These are phyloP conservation scores for Coniosporium apollinis DNA, from an alignment of 495 filamentous ascomycete species.

Conservation along the genomic window DNA sequence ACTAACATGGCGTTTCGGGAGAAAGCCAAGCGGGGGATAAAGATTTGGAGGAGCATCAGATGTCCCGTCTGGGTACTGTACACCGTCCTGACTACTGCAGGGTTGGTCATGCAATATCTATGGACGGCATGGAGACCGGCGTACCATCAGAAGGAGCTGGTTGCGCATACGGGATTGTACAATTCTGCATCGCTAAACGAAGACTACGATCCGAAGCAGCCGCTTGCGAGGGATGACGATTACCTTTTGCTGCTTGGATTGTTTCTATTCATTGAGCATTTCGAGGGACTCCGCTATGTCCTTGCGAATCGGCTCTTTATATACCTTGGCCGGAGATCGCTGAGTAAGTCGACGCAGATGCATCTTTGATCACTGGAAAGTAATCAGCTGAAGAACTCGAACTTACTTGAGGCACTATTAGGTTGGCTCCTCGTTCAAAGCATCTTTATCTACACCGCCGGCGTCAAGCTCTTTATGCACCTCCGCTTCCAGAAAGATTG, in stretches of 20 bases:
- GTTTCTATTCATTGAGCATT: constrained; percentile 19
- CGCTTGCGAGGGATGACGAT: constrained; percentile 21
- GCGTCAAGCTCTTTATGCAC: constrained; percentile 16
- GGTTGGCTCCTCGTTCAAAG: constrained; percentile 17
- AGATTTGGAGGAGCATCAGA: neutral
- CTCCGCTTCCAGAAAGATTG: constrained; percentile 5
- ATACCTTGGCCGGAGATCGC: constrained; percentile 17
- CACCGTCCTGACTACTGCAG: constrained; percentile 12
- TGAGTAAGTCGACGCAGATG: constrained; percentile 17
- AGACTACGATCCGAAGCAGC: constrained; percentile 9
- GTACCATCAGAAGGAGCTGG: constrained; percentile 14
- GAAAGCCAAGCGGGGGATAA: constrained; percentile 2
- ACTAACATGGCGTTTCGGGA: constrained; percentile 20
- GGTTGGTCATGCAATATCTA: constrained; percentile 20
- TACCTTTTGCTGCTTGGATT: constrained; percentile 22
- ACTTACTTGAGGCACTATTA: constrained; percentile 2
- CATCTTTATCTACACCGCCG: constrained; percentile 20
- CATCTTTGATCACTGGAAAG: too few species aligned
- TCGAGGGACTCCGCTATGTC: constrained; percentile 14
- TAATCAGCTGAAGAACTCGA: neutral
- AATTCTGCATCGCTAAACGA: constrained; percentile 13
- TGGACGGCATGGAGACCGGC: constrained; percentile 21
- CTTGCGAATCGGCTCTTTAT: constrained; percentile 12
- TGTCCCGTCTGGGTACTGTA: constrained; percentile 14
- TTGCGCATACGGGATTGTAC: constrained; percentile 22